Conservation (phyloP, 805 yeast species). For the Danielia reshetovae region DNA sequence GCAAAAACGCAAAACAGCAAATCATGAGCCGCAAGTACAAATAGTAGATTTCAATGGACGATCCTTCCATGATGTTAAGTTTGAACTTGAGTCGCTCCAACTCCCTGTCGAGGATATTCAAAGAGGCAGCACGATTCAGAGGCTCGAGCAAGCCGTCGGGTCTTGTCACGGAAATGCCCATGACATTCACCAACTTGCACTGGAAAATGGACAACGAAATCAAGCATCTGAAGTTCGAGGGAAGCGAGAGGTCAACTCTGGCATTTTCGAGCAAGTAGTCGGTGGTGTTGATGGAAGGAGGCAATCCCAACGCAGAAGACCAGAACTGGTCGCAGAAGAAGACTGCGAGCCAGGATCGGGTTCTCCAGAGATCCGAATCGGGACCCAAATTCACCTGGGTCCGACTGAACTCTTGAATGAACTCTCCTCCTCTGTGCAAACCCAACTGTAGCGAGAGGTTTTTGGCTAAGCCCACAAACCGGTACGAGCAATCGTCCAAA, state of each 20-base stretch:
- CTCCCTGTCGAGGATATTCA: conserved; percentile 75
- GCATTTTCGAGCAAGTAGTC: conserved; percentile 82
- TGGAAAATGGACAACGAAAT: conserved; percentile 77
- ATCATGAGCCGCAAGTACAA: conserved; percentile 76
- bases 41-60: conserved; percentile 71
- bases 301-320: conserved; percentile 83
- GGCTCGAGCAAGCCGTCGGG: conserved; percentile 91
- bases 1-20: conserved; percentile 84
- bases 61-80: conserved; percentile 59
- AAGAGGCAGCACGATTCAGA: conserved; percentile 71
- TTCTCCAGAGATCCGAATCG: conserved; percentile 91
- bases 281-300: conserved; percentile 74
- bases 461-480: conserved; percentile 86
- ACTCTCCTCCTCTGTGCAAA: conserved; percentile 80
- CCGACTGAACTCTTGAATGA: conserved; percentile 84
- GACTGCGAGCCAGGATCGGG: conserved; percentile 86
- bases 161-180: conserved; percentile 81
- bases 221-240: conserved; percentile 66
- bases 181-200: conserved; percentile 73
- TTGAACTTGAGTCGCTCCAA: conserved; percentile 66
- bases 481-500: conserved; percentile 83
- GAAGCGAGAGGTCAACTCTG: conserved; percentile 59
- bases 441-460: conserved; percentile 82
- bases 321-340: conserved; percentile 87
- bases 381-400: conserved; percentile 81